Evolutionary conservation across 2,329 filamentous ascomycete genomes (phyloP), one percentile per base, ranked within the genome.

Genomic region (Aspergillus proliferans): DNA sequence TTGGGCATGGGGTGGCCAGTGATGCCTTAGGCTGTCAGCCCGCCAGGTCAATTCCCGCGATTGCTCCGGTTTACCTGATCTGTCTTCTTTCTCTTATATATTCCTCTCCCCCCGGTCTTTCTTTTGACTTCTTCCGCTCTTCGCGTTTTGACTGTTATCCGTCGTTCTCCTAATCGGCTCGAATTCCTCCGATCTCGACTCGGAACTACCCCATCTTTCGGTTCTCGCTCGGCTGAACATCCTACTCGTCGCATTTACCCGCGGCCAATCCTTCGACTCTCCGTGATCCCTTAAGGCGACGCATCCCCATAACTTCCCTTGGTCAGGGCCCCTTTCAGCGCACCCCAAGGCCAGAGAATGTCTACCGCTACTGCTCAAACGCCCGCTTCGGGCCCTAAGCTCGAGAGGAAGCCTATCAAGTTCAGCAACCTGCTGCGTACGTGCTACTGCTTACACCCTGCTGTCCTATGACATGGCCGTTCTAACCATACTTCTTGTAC

Each of bases 351-450:
- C 82, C 82, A 72, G 75, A 55, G 64, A 49, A 76, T 77, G 75
- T 77, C 72, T 66, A 61, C 67, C 48, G 43, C 55, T 59, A 63
- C 79, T 64, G 73, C 79, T 61, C 71, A 73, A 59, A 63, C 72
- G 70, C 38, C 38, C 38, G 70, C 74, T 68, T 67, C 74, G 38
- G 74, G 76, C 70, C 72, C 76, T 71, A 76, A 71, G 73, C 77
- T 94, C 71, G 91, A 96, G 86, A 97, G 97, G 87, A 97, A 97
- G 84, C 93, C 93, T 60, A 83, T 98, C 83, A 97, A 96, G 84
- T 97, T 97, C 82, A 95, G 90, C 79, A 98, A 98, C 78, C 75
- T 98, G 82, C 79, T 98, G 67, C 83, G 78, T 82, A 67, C 68
- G 78, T 77, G 34, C 34, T 41, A 34, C 38, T 41, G 15, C 10